Conservation (phyloP, 2,329 filamentous ascomycete genomes). For the Alternaria triticimaculans region DNA sequence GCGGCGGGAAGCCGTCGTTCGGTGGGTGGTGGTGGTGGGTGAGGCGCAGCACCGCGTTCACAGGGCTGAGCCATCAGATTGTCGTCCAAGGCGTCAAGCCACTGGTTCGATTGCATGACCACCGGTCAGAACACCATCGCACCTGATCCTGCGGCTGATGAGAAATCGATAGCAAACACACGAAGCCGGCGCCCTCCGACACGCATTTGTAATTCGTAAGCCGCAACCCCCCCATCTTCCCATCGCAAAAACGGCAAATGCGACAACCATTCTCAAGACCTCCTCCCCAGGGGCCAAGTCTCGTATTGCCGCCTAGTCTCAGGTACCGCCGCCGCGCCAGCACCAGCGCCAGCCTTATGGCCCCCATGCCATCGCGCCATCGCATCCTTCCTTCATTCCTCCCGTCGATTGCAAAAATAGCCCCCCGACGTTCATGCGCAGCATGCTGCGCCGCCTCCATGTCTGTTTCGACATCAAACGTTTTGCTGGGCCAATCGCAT, state of each 20-base stretch:
- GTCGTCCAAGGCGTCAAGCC: slow-evolving; percentile 12
- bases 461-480: slow-evolving; percentile 14
- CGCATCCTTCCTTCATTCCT: not conserved
- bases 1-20: slow-evolving; percentile 9
- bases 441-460: slow-evolving; percentile 22
- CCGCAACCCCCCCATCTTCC: not conserved
- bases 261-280: slow-evolving; percentile 4
- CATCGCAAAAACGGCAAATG: slow-evolving; percentile 7
- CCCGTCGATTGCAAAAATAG: slow-evolving; percentile 24
- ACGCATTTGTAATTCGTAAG: not conserved
- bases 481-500: slow-evolving; percentile 11
- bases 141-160: slow-evolving; percentile 6
- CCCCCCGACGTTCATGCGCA: slow-evolving; percentile 10
- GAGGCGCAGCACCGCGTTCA: slow-evolving; percentile 18
- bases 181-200: not conserved
- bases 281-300: slow-evolving; percentile 3
- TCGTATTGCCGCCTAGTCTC: not conserved
- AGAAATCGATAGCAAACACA: slow-evolving; percentile 12
- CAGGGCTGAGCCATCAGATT: slow-evolving; percentile 6
- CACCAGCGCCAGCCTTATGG: slow-evolving; percentile 7
- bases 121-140: not conserved
- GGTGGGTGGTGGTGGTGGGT: not conserved
- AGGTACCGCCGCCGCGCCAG: slow-evolving; percentile 1
- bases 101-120: slow-evolving; percentile 3
- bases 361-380: not conserved